Conservation (phyloP, 768 basidiomycete species). For the Podaxis mareebaensis region DNA sequence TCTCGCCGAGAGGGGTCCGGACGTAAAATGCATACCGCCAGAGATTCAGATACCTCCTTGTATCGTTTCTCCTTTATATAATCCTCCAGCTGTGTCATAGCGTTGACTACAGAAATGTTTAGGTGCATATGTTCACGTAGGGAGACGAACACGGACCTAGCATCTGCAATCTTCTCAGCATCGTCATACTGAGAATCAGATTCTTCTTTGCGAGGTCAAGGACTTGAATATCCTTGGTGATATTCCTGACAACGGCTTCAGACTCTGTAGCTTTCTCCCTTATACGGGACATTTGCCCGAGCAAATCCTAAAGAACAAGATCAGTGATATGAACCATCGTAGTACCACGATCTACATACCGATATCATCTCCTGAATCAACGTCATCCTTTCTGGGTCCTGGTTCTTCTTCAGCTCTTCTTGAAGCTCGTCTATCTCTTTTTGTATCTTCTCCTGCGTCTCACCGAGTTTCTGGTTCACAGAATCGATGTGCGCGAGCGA, state of each 20-base stretch:
- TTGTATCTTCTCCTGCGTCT: constrained; percentile 70
- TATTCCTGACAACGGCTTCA: constrained; percentile 92
- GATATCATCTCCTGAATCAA: constrained; percentile 96
- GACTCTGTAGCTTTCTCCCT: constrained; percentile 97
- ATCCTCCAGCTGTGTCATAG: constrained; percentile 77
- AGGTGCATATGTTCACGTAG: not conserved
- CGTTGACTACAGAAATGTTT: constrained; percentile 59
- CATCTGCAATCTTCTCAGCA: constrained; percentile 90
- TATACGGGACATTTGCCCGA: constrained; percentile 94
- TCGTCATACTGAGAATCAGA: constrained; percentile 85
- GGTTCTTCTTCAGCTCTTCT: constrained; percentile 67
- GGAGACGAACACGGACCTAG: constrained; percentile 58
- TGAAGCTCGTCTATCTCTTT: constrained; percentile 71
- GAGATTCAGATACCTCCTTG: constrained; percentile 77
- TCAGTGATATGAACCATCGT: constrained; percentile 11
- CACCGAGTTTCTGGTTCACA: constrained; percentile 66
- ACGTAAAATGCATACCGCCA: constrained; percentile 50
- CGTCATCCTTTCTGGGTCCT: constrained; percentile 88
- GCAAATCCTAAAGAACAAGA: constrained; percentile 64
- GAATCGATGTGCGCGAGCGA: constrained; percentile 72
- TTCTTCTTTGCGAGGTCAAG: constrained; percentile 95
- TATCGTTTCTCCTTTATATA: constrained; percentile 80
- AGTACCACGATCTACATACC: constrained; percentile 45
- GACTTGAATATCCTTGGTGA: constrained; percentile 95
- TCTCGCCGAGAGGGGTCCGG: not conserved